Evolutionary conservation across 2,329 filamentous ascomycete genomes (phyloP).

Genomic region (Sporothrix euskadiensis): DNA sequence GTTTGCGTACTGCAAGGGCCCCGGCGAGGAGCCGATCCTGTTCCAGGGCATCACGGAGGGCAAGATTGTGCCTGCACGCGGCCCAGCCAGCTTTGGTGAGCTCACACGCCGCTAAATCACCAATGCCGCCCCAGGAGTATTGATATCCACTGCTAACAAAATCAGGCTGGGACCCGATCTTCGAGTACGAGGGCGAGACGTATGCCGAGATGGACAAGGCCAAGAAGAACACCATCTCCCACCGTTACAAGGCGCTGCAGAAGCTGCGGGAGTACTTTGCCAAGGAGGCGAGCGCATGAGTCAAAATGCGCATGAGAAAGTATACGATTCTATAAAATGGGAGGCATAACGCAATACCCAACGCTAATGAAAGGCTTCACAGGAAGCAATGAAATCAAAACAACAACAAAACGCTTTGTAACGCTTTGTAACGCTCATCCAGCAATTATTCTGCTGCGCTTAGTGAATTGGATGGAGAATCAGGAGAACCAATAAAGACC

Average conservation of each 20-base stretch:
- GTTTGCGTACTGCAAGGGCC: conserved; percentile 87
- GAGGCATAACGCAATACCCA: neutral
- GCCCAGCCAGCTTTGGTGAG: conserved; percentile 79
- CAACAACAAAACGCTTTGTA: neutral
- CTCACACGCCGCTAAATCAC: too few relatives aligned
- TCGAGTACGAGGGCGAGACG: conserved; percentile 90
- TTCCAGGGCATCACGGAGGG: conserved; percentile 89
- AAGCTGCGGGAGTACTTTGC: conserved; percentile 84
- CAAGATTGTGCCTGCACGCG: conserved; percentile 81
- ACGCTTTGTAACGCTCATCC: conserved; percentile 2
- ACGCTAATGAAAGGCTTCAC: neutral
- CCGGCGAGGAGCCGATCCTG: conserved; percentile 77
- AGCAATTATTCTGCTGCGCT: neutral
- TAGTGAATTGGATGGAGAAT: too few relatives aligned
- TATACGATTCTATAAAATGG: neutral
- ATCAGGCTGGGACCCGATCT: conserved; percentile 91
- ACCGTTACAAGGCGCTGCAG: conserved; percentile 81
- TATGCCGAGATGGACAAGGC: conserved; percentile 90
- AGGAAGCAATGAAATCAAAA: neutral
- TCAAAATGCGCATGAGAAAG: neutral
- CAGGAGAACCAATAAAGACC: neutral
- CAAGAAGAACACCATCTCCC: conserved; percentile 89
- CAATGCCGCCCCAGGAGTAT: too few relatives aligned
- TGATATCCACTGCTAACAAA: neutral
- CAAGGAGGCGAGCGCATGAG: conserved; percentile 37